phyloP scores from a whole-genome alignment of 768 basidiomycete species.

The Pleurotus cornucopiae region DNA sequence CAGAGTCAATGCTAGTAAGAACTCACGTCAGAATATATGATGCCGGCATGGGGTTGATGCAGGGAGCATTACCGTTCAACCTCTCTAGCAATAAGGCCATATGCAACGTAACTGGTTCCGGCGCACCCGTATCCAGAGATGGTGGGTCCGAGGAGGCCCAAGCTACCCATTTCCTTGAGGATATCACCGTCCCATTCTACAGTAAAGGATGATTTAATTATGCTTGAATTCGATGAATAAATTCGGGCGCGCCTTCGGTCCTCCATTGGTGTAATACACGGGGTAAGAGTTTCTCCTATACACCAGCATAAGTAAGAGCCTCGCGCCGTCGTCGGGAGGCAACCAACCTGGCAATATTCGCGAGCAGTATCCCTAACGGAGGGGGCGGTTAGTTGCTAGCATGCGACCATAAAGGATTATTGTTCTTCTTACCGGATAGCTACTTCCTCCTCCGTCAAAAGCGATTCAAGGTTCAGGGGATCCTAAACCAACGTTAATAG shows the following conservation, averaged over 20 bases:
- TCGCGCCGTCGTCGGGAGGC: no score
- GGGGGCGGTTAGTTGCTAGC: no score
- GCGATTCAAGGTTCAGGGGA: conserved; percentile 72
- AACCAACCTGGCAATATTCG: conserved; percentile 71
- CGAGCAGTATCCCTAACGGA: conserved; percentile 66
- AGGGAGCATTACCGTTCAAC: conserved; percentile 65
- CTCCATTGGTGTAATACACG: conserved; percentile 86
- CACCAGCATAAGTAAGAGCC: not conserved
- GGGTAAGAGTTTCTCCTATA: conserved; percentile 80
- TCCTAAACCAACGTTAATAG: conserved; percentile 48
- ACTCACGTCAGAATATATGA: not conserved
- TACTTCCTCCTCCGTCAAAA: conserved; percentile 86
- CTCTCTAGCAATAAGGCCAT: conserved; percentile 91
- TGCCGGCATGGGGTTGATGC: not conserved
- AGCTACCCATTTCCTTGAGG: conserved; percentile 86
- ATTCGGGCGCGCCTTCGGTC: conserved; percentile 61
- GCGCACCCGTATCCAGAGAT: conserved; percentile 94
- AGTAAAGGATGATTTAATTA: not conserved
- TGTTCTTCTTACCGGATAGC: conserved; percentile 65
- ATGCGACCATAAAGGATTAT: no score
- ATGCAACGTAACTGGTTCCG: conserved; percentile 86
- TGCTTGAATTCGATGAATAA: not conserved
- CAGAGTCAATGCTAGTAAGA: conserved; percentile 78
- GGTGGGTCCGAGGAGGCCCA: conserved; percentile 89
- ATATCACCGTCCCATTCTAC: conserved; percentile 74